Evolutionary conservation across 306 rosid genomes (phyloP), one percentile per base, ranked within the genome.

Genomic region (Delonix regia): DNA sequence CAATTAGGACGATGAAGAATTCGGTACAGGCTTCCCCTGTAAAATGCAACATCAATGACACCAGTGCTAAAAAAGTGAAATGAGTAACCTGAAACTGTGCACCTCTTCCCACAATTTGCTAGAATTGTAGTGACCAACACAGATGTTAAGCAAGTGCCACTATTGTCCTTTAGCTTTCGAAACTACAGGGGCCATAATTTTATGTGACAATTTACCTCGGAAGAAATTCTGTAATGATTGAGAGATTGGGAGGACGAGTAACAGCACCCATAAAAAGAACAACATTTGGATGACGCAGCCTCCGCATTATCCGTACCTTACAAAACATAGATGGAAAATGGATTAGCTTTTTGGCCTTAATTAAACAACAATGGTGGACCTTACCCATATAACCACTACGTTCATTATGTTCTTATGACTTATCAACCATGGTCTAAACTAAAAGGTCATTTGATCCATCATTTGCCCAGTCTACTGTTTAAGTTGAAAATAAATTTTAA

Each of bases 241-340:
- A 95, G 73, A 95, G 99, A 81, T 93, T 84, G 45, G 99, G 99
- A 56, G 99, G 94, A 71, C 98, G 98, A 42, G 98, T 95, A 83
- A 95, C 97, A 59, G 99, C 99, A 80, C 99, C 99, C 98, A 95
- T 91, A 75, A 95, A 95, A 68, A 95, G 97, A 81, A 95, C 98
- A 77, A 95, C 87, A 80, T 95, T 95, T 45, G 99, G 99, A 95
- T 91, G 99, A 3, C 99, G 98, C 81, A 95, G 82, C 57, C 94
- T 90, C 18, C 98, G 97, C 99, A 95, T 95, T 90, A 95, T 95
- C 83, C 93, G 89, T 63, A 95, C 98, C 99, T 95, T 81, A 79
- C 65, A 74, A 76, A 67, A 73, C 49, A 82, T 71, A 65, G 70
- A 89, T 25, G 60, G 69, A 45, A 80, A 68, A 6, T 22, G 27